A percentile compares a stretch with the other conserved stretches of the same genome.
These are phyloP conservation scores for Penicillium simplicissimum DNA, from an alignment of 495 filamentous ascomycete genomes.

Conservation along the genomic window DNA sequence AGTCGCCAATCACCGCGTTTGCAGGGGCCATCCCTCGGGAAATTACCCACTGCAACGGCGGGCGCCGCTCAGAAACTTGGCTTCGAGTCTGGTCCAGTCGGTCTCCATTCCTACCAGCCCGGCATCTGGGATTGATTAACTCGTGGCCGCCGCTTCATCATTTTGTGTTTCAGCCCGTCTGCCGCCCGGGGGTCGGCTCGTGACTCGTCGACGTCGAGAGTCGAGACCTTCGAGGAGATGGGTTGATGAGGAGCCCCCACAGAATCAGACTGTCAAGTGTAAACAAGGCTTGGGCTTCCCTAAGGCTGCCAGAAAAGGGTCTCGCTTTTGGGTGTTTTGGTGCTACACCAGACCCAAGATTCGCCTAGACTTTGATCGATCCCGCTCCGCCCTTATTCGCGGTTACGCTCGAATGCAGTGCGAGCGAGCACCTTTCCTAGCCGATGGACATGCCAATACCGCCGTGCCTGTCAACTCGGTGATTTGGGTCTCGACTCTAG, in stretches of 20 bases:
- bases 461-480: too few relatives aligned
- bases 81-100: slow-evolving; percentile 23
- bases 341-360: neutral
- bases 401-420: neutral
- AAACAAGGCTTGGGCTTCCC: neutral
- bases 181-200: neutral
- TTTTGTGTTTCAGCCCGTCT: neutral
- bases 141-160: neutral
- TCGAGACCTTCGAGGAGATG: neutral
- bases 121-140: slow-evolving; percentile 1
- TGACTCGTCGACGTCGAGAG: neutral
- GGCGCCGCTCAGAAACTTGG: slow-evolving; percentile 31
- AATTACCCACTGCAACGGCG: slow-evolving; percentile 13
- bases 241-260: neutral
- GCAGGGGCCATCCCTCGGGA: slow-evolving; percentile 5
- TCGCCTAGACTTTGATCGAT: neutral
- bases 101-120: slow-evolving; percentile 1
- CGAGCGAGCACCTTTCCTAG: neutral
- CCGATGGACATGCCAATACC: neutral
- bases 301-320: neutral
- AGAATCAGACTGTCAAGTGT: neutral
- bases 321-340: too few relatives aligned
- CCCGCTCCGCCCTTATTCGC: neutral
- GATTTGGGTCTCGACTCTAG: neutral
- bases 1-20: slow-evolving; percentile 16